These are phyloP conservation scores for Alternaria triticina DNA, from an alignment of 2,329 filamentous ascomycete genomes.

Conservation along the genomic window DNA sequence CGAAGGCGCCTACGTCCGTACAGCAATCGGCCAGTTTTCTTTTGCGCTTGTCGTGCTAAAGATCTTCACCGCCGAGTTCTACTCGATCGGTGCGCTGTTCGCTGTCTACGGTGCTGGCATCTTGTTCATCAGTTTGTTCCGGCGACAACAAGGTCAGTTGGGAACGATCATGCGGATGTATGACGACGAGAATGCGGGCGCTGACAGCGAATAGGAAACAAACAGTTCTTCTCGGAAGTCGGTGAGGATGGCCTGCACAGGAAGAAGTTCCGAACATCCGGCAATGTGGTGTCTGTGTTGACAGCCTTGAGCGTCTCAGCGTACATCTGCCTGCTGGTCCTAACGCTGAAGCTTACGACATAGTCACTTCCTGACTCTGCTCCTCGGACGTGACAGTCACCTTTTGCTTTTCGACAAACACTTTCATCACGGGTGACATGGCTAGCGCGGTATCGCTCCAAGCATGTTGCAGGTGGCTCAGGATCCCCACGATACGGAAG, in stretches of 20 bases:
- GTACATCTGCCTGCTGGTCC: conserved; percentile 64
- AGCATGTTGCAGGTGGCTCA: background rate
- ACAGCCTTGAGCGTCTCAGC: conserved; percentile 68
- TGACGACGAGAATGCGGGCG: background rate
- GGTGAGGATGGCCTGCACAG: conserved; percentile 66
- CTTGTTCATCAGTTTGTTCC: conserved; percentile 80
- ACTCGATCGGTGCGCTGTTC: conserved; percentile 94
- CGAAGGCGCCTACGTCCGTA: conserved; percentile 95
- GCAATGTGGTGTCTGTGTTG: conserved; percentile 68
- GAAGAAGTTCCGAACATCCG: conserved; percentile 69
- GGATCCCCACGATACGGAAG: background rate
- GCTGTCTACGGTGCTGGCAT: conserved; percentile 89
- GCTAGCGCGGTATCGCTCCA: background rate
- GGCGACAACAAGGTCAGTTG: conserved; percentile 73
- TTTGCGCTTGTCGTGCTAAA: conserved; percentile 94
- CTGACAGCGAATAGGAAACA: conserved; percentile 63
- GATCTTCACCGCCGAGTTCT: conserved; percentile 97
- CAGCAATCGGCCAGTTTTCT: conserved; percentile 91
- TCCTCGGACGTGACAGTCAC: background rate
- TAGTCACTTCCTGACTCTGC: background rate
- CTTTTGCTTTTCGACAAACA: background rate
- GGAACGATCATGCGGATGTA: background rate
- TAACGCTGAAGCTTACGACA: conserved; percentile 59
- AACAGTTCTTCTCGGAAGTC: conserved; percentile 81
- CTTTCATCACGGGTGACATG: background rate